phyloP scores from a whole-genome alignment of 176 grass and related monocot genomes.

The Coix lacrymajobi region DNA sequence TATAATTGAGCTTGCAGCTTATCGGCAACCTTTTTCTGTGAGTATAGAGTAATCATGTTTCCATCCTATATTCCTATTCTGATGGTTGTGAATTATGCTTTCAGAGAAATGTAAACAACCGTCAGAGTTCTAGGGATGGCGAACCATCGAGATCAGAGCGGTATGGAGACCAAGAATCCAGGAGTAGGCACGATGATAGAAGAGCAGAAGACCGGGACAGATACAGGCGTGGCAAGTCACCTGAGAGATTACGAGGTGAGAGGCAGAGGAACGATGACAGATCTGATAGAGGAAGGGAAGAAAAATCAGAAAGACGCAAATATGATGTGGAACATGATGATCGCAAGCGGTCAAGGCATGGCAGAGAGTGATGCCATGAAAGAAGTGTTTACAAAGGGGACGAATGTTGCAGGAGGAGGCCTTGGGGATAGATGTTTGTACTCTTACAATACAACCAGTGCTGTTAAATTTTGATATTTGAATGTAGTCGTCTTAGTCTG shows the following conservation, averaged over 20 bases:
- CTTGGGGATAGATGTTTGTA: conserved; percentile 9
- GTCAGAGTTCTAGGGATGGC: conserved; percentile 34
- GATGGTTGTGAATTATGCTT: background rate
- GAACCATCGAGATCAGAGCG: conserved; percentile 35
- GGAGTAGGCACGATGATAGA: conserved; percentile 8
- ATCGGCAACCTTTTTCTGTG: background rate
- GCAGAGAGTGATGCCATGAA: conserved; percentile 8
- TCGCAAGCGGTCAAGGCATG: conserved; percentile 1
- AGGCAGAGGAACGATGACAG: conserved; percentile 20
- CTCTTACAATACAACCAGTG: background rate
- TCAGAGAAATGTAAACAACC: conserved; percentile 49
- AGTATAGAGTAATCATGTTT: background rate
- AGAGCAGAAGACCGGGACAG: conserved; percentile 19
- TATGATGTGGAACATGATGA: conserved; percentile 13
- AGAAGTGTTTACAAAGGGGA: background rate
- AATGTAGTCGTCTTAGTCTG: background rate
- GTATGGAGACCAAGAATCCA: conserved; percentile 26
- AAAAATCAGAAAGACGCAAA: conserved; percentile 28
- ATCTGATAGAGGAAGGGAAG: conserved; percentile 15
- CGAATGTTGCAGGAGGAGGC: background rate
- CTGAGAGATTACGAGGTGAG: conserved; percentile 36
- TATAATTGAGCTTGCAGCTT: background rate
- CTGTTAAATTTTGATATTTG: background rate
- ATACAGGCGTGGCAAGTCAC: conserved; percentile 14
- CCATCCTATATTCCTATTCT: background rate